Conservation (phyloP, 257 asterid genomes). For the Nicotiana noctiflora region DNA sequence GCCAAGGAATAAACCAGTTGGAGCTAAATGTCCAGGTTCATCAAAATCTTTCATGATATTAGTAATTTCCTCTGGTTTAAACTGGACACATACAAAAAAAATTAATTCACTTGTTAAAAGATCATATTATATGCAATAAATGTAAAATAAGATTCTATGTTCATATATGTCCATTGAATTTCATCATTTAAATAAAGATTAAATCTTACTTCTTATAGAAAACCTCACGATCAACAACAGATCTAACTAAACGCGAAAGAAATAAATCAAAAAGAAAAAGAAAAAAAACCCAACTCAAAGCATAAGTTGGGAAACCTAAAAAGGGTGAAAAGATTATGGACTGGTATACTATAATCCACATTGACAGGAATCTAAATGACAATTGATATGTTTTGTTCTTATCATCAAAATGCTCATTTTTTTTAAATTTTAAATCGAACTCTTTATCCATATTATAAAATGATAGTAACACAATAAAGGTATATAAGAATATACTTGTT, state of each 20-base stretch:
- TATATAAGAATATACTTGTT: background rate
- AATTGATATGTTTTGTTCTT: background rate
- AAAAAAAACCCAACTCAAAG: too few species aligned
- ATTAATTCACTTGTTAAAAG: background rate
- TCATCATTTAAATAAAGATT: background rate
- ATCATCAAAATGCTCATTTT: background rate
- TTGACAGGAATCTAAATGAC: background rate
- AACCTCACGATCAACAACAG: background rate
- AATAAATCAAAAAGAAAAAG: background rate
- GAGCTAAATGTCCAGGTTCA: conserved; percentile 52
- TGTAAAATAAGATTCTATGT: background rate
- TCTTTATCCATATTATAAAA: background rate
- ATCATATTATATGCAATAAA: background rate
- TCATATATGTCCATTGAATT: background rate
- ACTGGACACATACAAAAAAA: conserved; percentile 15
- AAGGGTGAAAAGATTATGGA: background rate
- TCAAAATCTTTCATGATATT: conserved; percentile 42
- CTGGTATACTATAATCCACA: background rate
- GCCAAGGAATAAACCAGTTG: conserved; percentile 34
- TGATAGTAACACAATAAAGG: background rate
- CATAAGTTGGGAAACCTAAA: background rate
- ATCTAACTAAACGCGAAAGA: background rate
- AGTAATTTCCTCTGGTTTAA: conserved; percentile 37
- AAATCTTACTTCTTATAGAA: background rate
- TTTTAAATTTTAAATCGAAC: background rate